Evolutionary conservation across 2,329 filamentous ascomycete genomes (phyloP).

Genomic region (Xylaria sp.): DNA sequence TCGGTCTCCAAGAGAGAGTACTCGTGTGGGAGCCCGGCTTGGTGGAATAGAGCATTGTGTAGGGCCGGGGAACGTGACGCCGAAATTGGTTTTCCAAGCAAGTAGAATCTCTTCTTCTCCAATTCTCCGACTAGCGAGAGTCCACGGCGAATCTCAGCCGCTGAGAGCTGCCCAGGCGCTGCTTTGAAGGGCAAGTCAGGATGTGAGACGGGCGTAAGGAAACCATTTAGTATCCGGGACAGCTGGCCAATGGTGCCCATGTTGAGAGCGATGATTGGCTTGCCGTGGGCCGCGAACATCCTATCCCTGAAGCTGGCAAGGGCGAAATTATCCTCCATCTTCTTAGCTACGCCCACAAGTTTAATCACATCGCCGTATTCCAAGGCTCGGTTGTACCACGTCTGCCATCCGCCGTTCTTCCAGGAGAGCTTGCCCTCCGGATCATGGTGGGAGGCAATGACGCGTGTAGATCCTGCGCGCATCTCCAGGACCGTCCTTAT

Average conservation of each 20-base stretch:
- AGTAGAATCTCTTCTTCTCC: conserved; percentile 78
- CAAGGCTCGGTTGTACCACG: conserved; percentile 87
- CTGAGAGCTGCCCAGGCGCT: conserved; percentile 91
- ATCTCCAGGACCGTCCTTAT: conserved; percentile 73
- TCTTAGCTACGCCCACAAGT: conserved; percentile 82
- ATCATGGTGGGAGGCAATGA: conserved; percentile 97
- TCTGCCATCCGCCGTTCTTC: conserved; percentile 92
- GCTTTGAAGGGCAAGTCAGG: conserved; percentile 90
- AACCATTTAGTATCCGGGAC: conserved; percentile 88
- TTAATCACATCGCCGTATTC: conserved; percentile 95
- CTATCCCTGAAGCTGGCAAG: conserved; percentile 82
- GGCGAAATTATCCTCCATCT: conserved; percentile 85
- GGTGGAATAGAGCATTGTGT: conserved; percentile 84
- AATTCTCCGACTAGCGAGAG: conserved; percentile 83
- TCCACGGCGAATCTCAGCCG: conserved; percentile 84
- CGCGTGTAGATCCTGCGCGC: conserved; percentile 76
- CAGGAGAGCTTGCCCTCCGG: conserved; percentile 81
- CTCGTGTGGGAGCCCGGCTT: conserved; percentile 83
- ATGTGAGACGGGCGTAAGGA: conserved; percentile 95
- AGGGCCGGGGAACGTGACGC: conserved; percentile 87
- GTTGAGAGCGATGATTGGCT: conserved; percentile 94
- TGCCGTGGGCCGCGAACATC: conserved; percentile 76
- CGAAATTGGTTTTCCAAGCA: conserved; percentile 87
- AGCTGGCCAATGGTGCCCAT: conserved; percentile 91
- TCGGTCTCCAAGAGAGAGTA: conserved; percentile 83